These are phyloP conservation scores for Sicyos baderoa DNA, from an alignment of 306 rosid genomes.

Conservation along the genomic window DNA sequence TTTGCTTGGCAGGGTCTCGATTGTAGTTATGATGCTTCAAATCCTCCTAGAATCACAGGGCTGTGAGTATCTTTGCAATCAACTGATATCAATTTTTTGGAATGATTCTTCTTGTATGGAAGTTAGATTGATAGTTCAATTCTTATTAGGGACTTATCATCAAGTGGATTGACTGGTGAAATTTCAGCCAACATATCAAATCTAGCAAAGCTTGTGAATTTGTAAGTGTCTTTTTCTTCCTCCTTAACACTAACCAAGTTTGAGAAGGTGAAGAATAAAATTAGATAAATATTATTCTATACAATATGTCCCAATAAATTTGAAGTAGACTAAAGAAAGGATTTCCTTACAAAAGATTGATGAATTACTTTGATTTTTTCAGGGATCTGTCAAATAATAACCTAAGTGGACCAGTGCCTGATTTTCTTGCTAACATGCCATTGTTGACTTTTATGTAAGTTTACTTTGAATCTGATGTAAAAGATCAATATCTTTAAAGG, in stretches of 20 bases:
- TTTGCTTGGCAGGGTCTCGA: conserved; percentile 32
- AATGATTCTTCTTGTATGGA: background rate
- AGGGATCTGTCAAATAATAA: conserved; percentile 1
- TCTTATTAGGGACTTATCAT: conserved; percentile 3
- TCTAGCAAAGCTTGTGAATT: background rate
- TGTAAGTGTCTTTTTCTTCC: conserved; percentile 9
- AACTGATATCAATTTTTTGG: background rate
- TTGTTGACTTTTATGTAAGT: background rate
- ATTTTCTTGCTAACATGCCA: background rate
- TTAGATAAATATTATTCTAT: too few species aligned
- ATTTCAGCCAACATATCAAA: conserved; percentile 11
- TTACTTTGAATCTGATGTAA: background rate
- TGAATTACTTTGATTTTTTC: background rate
- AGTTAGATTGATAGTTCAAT: background rate
- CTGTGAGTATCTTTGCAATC: conserved; percentile 25
- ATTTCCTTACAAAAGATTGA: background rate
- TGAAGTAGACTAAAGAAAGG: too few species aligned
- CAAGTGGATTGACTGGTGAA: conserved; percentile 8
- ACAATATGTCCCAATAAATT: too few species aligned
- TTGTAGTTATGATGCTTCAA: conserved; percentile 24
- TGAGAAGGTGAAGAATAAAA: background rate
- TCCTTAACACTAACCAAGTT: background rate
- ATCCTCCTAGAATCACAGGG: conserved; percentile 36
- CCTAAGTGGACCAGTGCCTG: background rate
- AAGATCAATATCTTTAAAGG: background rate